These are phyloP conservation scores for Xylariaceae sp. DNA, from an alignment of 2,329 filamentous ascomycete genomes.

Conservation along the genomic window DNA sequence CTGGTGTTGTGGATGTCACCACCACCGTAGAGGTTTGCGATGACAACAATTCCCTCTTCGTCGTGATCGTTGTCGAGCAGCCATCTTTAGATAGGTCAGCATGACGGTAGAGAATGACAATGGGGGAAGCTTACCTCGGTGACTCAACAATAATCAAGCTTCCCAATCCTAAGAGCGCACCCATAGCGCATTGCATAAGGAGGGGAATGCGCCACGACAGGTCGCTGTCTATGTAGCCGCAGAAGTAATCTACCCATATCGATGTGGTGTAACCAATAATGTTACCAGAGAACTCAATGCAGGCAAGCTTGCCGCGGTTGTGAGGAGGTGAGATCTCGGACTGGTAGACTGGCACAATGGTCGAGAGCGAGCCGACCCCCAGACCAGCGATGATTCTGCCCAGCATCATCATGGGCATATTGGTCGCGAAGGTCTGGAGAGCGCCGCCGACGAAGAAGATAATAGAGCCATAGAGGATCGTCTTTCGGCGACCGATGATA, in stretches of 20 bases:
- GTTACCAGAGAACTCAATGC: constrained; percentile 97
- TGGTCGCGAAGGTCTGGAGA: constrained; percentile 73
- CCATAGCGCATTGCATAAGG: constrained; percentile 92
- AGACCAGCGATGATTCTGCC: constrained; percentile 80
- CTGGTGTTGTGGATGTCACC: constrained; percentile 92
- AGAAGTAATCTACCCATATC: constrained; percentile 98
- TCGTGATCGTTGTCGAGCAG: constrained; percentile 96
- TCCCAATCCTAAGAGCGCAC: constrained; percentile 73
- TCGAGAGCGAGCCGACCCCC: constrained; percentile 81
- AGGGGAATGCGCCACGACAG: constrained; percentile 88
- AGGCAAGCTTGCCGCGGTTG: constrained; percentile 90
- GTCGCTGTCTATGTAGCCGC: constrained; percentile 79
- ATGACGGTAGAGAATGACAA: constrained; percentile 6
- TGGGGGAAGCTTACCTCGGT: constrained; percentile 58
- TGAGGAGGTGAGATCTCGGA: constrained; percentile 95
- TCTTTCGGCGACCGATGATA: constrained; percentile 79
- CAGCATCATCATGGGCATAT: constrained; percentile 84
- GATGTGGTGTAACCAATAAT: constrained; percentile 93
- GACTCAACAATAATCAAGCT: constrained; percentile 95
- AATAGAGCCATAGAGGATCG: constrained; percentile 88
- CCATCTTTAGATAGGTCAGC: constrained; percentile 60
- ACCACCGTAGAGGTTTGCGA: constrained; percentile 93
- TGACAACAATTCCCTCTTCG: constrained; percentile 96
- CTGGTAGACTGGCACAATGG: constrained; percentile 90
- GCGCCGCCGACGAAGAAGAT: constrained; percentile 83